Base-by-base conservation (phyloP, 495 filamentous ascomycete species). In the Wilcoxina mikolae region DNA sequence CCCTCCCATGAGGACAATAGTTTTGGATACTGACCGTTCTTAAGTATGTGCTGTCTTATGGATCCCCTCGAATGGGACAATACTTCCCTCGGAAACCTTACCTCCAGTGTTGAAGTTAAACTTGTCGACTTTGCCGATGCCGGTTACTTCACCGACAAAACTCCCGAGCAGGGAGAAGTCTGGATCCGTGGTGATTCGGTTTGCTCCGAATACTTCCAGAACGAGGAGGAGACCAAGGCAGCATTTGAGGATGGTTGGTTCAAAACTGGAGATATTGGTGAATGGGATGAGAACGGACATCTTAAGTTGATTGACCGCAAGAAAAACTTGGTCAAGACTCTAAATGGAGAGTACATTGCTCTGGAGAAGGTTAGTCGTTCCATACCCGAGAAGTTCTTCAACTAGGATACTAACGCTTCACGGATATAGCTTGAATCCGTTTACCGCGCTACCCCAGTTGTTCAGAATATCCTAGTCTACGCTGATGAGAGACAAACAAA, bases 311-410 rank as follows among this genome's bases (percentile, higher is more conserved):
- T 95, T 62, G 88, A 95, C 70, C 85, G 88, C 63, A 95, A 94
- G 84, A 95, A 95, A 82, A 95, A 95, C 68, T 70, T 95, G 57
- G 83, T 94, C 68, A 95, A 95, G 81, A 98, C 88, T 2, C 74
- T 84, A 53, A 87, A 89, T 66, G 91, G 91, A 64, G 91, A 98
- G 73, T 98, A 98, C 70, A 95, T 98, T 66, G 91, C 91, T 28
- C 77, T 98, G 18, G 91, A 98, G 80, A 98, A 98, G 70, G 71
- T 74, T 49, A 50, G 51, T 41, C 20, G 15, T 54, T 48, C 24
- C 12, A 17, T n/a, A 15, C 31, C 12, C 5, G 15, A 45, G 26
- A 48, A 33, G 9, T 35, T 43, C 44, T 18, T 39, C 20, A 31
- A 53, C 9, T 20, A 11, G 3, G 0, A 28, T 25, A 17, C 41